A percentile compares a stretch with the other conserved stretches of the same genome.
phyloP scores from a whole-genome alignment of 495 filamentous ascomycete genomes.

The Xylaria intraflava region DNA sequence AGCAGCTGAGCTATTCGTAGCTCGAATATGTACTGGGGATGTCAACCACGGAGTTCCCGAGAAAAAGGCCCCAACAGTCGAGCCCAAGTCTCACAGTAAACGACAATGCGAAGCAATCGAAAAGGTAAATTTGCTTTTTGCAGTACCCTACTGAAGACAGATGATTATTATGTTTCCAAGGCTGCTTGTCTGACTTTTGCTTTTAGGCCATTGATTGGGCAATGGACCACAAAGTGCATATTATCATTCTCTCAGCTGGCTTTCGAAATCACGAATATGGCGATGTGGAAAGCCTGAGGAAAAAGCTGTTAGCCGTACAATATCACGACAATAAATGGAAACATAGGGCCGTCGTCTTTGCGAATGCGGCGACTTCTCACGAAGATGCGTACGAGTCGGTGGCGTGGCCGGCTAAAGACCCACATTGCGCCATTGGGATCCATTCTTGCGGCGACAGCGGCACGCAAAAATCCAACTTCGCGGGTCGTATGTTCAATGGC shows the following conservation, averaged over 20 bases:
- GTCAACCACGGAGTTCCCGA: background rate
- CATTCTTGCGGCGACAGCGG: background rate
- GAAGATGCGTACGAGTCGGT: background rate
- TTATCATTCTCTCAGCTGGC: background rate
- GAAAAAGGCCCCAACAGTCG: too few relatives aligned
- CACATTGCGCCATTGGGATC: background rate
- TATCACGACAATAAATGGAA: too few relatives aligned
- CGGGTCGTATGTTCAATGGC: background rate
- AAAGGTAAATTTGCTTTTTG: too few relatives aligned
- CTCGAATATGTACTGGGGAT: background rate
- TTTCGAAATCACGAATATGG: background rate
- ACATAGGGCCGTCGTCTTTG: too few relatives aligned
- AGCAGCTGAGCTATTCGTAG: background rate
- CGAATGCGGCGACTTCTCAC: background rate
- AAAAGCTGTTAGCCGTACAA: too few relatives aligned
- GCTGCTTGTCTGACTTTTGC: too few relatives aligned
- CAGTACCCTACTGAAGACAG: too few relatives aligned
- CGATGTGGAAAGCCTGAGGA: too few relatives aligned
- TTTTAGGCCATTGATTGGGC: conserved; percentile 1
- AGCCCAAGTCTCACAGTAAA: too few relatives aligned
- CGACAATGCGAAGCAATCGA: too few relatives aligned
- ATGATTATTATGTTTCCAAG: too few relatives aligned
- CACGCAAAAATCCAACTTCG: background rate
- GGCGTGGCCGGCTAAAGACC: background rate
- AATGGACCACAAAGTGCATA: background rate